Evolutionary conservation across 2,329 filamentous ascomycete species (phyloP), one percentile per base, ranked within the genome.

Genomic region (Ophiobolus disseminans): DNA sequence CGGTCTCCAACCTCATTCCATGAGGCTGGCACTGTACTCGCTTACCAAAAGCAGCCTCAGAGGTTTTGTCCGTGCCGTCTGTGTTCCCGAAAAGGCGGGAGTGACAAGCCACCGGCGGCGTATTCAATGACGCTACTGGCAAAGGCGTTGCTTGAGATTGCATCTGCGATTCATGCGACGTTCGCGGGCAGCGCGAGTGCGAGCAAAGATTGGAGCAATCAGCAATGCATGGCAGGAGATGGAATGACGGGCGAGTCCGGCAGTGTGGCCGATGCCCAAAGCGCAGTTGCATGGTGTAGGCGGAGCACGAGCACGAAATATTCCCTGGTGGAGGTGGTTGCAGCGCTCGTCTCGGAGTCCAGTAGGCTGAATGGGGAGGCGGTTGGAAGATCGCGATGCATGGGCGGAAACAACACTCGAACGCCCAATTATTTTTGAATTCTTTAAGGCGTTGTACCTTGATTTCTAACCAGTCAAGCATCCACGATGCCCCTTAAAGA

Each of bases 311-410:
- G 53, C 55, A 52, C 34, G 45, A 48, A 39, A 45, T 45, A 32
- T 42, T 36, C 45, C 45, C 30, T 47, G 48, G 40, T 31, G 34
- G 45, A 48, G 23, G 48, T 38, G 37, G 38, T 20, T 26, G 30
- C 28, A 35, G 26, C n/a, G 25, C 39, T 38, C 23, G 16, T 39
- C 25, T 46, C 51, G 50, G 58, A 48, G 21, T 5, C n/a, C n/a
- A 45, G 45, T 38, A 53, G 40, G 53, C 57, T 53, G 52, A 47
- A 57, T 52, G 44, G 45, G 55, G 54, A 13, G 45, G 45, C 41
- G 42, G 44, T 31, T 31, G 39, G 39, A 42, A 20, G 22, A 43
- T 41, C 30, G 26, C 45, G 38, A n/a, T 13, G 20, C 13, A n/a
- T 16, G 9, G 20, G 25, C 10, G 39, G 26, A 25, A 41, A 36